A percentile compares a stretch with the other conserved stretches of the same genome.
Conservation (phyloP, 768 basidiomycete genomes). For the Dictyophora rubrovolvata region DNA sequence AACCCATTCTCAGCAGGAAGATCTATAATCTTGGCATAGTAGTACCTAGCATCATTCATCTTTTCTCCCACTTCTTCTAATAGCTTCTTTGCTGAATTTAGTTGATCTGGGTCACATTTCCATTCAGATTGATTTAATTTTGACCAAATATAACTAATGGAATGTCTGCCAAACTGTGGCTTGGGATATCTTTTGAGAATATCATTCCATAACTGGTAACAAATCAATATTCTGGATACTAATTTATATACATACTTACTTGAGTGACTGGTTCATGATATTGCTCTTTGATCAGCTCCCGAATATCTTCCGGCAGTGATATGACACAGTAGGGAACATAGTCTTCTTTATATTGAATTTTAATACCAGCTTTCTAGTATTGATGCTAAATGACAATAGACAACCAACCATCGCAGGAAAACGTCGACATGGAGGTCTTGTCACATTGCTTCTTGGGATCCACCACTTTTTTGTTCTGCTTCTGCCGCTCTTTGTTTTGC, state of each 20-base stretch:
- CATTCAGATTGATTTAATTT: background rate
- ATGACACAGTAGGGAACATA: background rate
- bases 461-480: background rate
- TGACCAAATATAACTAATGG: slow-evolving; percentile 1
- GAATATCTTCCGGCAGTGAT: background rate
- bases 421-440: slow-evolving; percentile 6
- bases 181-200: slow-evolving; percentile 2
- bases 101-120: slow-evolving; percentile 3
- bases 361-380: background rate
- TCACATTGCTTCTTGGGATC: slow-evolving; percentile 10
- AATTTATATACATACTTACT: background rate
- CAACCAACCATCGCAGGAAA: slow-evolving; percentile 7
- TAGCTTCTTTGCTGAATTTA: slow-evolving; percentile 2
- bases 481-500: slow-evolving; percentile 4
- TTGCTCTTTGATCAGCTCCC: background rate
- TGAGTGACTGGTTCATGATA: background rate
- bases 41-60: background rate
- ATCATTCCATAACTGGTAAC: slow-evolving; percentile 3
- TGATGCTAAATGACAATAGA: background rate
- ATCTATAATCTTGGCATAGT: background rate
- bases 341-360: background rate
- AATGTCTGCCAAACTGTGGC: background rate
- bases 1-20: background rate
- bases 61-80: background rate
- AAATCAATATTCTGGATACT: background rate